phyloP scores from a whole-genome alignment of 805 yeast genomes.

The Candida sanyiensis region DNA sequence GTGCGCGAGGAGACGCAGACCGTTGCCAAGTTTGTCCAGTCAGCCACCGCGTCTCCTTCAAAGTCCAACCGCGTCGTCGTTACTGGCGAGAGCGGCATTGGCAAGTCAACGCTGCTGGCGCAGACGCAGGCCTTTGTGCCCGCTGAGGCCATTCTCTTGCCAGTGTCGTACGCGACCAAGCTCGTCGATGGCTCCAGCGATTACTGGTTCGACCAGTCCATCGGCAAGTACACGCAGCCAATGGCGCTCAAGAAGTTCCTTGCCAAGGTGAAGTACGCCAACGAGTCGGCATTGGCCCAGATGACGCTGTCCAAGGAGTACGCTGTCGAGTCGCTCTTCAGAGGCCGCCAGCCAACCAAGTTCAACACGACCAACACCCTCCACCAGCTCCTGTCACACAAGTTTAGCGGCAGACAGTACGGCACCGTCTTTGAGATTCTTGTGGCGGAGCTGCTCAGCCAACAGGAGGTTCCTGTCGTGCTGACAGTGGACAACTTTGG shows the following conservation, averaged over 20 bases:
- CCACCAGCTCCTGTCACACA: constrained; percentile 39
- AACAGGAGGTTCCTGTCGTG: constrained; percentile 49
- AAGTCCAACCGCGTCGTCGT: constrained; percentile 47
- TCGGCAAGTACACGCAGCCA: constrained; percentile 63
- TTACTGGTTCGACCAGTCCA: constrained; percentile 47
- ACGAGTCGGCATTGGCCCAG: constrained; percentile 33
- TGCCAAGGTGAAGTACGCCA: constrained; percentile 43
- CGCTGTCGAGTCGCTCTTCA: constrained; percentile 29
- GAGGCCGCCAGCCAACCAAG: constrained; percentile 27
- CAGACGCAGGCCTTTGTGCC: constrained; percentile 61
- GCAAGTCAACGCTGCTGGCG: constrained; percentile 68
- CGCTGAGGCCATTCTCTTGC: constrained; percentile 46
- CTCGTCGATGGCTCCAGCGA: constrained; percentile 72
- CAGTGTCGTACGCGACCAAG: constrained; percentile 54
- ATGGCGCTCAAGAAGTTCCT: constrained; percentile 63
- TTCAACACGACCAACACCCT: constrained; percentile 31
- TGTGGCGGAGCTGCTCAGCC: constrained; percentile 48
- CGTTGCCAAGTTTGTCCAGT: constrained; percentile 35
- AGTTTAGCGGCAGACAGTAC: constrained; percentile 33
- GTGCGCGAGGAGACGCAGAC: constrained; percentile 44
- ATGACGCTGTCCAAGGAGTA: constrained; percentile 32
- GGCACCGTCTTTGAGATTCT: constrained; percentile 47
- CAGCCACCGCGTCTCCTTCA: constrained; percentile 27
- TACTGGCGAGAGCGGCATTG: constrained; percentile 71
- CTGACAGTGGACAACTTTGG: constrained; percentile 74